Percentiles rank a stretch among this genome's conserved stretches.
Conservation (phyloP, 2,329 filamentous ascomycete species). For the Ceratocystis cacaofunesta region DNA sequence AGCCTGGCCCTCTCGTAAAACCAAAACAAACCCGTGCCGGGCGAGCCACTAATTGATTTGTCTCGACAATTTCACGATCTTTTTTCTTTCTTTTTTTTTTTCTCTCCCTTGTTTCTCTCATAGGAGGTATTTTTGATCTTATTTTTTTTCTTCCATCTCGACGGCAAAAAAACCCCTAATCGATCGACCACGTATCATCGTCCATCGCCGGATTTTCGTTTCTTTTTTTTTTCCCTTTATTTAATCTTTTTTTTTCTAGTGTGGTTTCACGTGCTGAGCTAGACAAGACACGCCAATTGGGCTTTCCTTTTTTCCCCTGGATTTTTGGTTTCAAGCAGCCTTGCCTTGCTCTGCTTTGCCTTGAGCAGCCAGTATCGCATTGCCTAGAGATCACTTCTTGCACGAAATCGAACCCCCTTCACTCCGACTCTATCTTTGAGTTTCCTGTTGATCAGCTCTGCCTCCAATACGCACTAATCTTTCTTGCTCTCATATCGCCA, state of each 20-base stretch:
- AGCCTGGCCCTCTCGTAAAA: background rate
- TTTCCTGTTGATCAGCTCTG: too few relatives aligned
- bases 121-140: constrained; percentile 9
- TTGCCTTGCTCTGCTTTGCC: too few relatives aligned
- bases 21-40: background rate
- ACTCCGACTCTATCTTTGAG: background rate
- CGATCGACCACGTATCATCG: background rate
- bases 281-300: background rate
- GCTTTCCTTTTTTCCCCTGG: constrained; percentile 1
- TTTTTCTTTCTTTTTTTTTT: constrained; percentile 12
- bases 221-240: constrained; percentile 16
- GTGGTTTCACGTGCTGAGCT: background rate
- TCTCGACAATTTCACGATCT: background rate
- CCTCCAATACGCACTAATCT: background rate
- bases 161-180: background rate
- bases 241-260: constrained; percentile 17
- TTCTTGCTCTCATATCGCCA: constrained; percentile 21
- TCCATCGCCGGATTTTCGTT: background rate
- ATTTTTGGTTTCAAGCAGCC: constrained; percentile 4
- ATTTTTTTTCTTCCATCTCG: constrained; percentile 16
- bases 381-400: background rate
- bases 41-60: background rate
- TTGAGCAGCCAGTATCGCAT: background rate
- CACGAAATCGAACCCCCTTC: background rate
- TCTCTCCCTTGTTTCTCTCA: constrained; percentile 12